Evolutionary conservation across 352 stramenopile species (phyloP).

Genomic region (Phytophthora hibernalis): DNA sequence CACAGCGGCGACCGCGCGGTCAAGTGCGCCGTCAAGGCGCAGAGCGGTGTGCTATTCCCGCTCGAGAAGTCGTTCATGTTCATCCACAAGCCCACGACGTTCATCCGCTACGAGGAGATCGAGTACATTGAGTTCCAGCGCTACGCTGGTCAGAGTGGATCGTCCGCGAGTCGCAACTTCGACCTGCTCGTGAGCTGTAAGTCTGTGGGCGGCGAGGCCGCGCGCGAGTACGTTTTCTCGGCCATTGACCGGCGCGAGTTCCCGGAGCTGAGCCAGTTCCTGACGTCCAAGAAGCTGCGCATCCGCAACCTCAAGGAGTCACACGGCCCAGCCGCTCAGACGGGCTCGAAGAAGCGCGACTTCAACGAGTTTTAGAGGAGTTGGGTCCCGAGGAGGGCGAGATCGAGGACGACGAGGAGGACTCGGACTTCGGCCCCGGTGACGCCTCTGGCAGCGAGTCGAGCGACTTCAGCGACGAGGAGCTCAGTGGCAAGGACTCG

Average conservation of each 20-base stretch:
- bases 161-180: conserved; percentile 95
- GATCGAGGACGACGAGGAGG: conserved; percentile 92
- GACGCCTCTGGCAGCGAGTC: conserved; percentile 65
- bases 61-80: conserved; percentile 99
- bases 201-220: conserved; percentile 80
- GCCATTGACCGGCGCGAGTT: conserved; percentile 97
- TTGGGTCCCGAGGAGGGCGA: conserved; percentile 87
- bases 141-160: conserved; percentile 92
- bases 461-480: conserved; percentile 89
- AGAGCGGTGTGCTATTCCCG: conserved; percentile 97
- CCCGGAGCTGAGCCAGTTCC: conserved; percentile 94
- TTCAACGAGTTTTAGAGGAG: conserved; percentile 83
- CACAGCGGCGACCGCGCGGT: conserved; percentile 88
- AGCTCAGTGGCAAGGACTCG: conserved; percentile 79
- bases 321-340: conserved; percentile 41
- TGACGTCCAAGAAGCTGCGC: conserved; percentile 95
- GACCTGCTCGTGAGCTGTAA: conserved; percentile 95
- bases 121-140: conserved; percentile 98
- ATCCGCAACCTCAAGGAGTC: conserved; percentile 94
- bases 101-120: conserved; percentile 99
- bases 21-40: conserved; percentile 94
- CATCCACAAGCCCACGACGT: conserved; percentile 99
- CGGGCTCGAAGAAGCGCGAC: conserved; percentile 75
- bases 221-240: conserved; percentile 94
- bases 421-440: conserved; percentile 93